phyloP scores from a whole-genome alignment of 169 alveolate genomes.

The Plasmodium vivax region DNA sequence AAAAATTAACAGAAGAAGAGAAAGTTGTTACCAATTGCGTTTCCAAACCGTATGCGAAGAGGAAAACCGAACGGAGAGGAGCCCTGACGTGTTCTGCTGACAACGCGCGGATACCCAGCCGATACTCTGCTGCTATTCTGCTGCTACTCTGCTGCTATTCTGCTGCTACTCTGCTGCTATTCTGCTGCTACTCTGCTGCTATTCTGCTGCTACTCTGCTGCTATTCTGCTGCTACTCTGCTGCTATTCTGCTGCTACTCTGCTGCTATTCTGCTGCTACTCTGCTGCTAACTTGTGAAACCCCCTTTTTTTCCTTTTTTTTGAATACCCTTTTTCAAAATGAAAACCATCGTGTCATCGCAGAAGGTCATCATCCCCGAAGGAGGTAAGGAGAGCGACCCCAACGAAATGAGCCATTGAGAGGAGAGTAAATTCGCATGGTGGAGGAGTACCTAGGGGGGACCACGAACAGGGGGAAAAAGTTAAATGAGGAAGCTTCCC shows the following conservation, averaged over 20 bases:
- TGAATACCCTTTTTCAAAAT: conserved; percentile 52
- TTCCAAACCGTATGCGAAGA: background rate
- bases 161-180: too few relatives aligned
- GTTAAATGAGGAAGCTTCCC: background rate
- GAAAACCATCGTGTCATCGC: conserved; percentile 83
- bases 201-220: too few relatives aligned
- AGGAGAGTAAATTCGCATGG: background rate
- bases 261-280: background rate
- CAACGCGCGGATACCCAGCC: too few relatives aligned
- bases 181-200: too few relatives aligned
- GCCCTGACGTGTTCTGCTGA: background rate
- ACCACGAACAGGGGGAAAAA: background rate
- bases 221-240: background rate
- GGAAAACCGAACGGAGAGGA: background rate
- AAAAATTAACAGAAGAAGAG: background rate
- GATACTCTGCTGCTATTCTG: background rate
- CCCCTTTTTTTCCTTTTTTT: background rate
- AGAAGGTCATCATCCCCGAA: conserved; percentile 80
- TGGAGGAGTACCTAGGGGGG: background rate
- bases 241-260: background rate
- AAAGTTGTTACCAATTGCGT: background rate
- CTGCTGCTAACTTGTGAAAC: background rate
- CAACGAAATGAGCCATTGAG: background rate
- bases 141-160: background rate
- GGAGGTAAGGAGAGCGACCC: conserved; percentile 77